Evolutionary conservation across 1,284 basidiomycete genomes (phyloP), one percentile per base, ranked within the genome.

Genomic region (Sporisorium sorghi): DNA sequence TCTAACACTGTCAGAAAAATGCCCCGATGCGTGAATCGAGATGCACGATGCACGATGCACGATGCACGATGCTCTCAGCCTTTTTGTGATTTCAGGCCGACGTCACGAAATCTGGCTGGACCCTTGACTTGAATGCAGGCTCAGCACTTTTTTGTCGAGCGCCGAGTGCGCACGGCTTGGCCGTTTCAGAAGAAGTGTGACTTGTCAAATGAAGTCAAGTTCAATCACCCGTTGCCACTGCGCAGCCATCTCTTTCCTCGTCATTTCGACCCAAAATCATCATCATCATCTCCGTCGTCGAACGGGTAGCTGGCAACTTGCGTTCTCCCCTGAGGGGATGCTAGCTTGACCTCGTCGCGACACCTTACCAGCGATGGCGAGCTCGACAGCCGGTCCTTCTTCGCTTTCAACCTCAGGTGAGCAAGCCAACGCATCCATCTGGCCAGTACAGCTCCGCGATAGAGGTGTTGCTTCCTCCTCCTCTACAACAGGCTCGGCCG

Each of bases 401-500:
- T 40, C 33, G 4, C 17, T 24, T 26, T 17, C 15, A n/a, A 28
- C 8, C 26, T 30, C 50, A 5, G 12, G 0, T 0, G 24, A 24
- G n/a, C 14, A 23, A 15, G 44, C 63, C 1, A 73, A 67, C 17
- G 64, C 64, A 2, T 68, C 64, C 15, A 51, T 68, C 6, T 68
- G 70, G 70, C 70, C 70, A 0, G 32, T 73, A 14, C 70, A 73
- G 42, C 52, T 64, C 5, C 49, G 53, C 30, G 64, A 73, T 21
- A 58, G 30, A 24, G 48, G 39, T 24, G 9, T 40, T 23, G 52
- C 23, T 8, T 11, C 46, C 5, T 33, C 49, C 12, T n/a, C 33
- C 12, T 26, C 44, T 7, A 3, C 46, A 17, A 6, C 47, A 24
- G 5, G 33, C 0, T 4, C 51, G 3, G 7, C 30, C 5, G 19